A percentile compares a stretch with the other conserved stretches of the same genome.
Conservation (phyloP, 2,329 filamentous ascomycete species). For the Pseudogymnoascus sp. region DNA sequence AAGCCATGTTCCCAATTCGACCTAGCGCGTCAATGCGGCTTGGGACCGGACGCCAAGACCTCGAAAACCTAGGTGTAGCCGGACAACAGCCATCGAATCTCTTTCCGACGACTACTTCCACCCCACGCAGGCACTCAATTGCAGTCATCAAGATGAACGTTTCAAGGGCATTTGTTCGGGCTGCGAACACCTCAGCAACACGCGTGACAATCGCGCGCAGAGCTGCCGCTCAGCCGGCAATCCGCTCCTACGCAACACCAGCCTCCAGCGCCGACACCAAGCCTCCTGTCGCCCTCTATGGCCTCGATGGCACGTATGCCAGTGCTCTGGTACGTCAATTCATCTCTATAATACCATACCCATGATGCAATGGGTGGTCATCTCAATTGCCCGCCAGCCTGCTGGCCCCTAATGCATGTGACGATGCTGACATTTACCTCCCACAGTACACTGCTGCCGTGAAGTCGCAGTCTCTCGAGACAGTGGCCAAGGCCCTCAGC, state of each 20-base stretch:
- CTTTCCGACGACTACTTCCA: constrained; percentile 13
- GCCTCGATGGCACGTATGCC: constrained; percentile 96
- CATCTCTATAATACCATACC: not conserved
- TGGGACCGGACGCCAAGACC: constrained; percentile 8
- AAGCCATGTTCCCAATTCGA: not conserved
- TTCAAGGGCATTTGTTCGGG: constrained; percentile 27
- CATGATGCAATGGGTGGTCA: not conserved
- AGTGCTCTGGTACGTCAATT: constrained; percentile 78
- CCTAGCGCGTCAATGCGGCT: constrained; percentile 6
- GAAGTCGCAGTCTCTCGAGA: constrained; percentile 80
- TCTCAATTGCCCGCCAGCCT: not conserved
- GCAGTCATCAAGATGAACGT: constrained; percentile 26
- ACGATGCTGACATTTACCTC: constrained; percentile 5
- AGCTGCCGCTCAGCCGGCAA: constrained; percentile 49
- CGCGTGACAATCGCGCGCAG: constrained; percentile 24
- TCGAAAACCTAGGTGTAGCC: constrained; percentile 14
- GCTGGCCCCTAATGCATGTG: not conserved
- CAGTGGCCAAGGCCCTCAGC: constrained; percentile 72
- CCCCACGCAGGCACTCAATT: constrained; percentile 21
- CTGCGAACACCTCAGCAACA: constrained; percentile 24
- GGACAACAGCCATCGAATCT: constrained; percentile 11
- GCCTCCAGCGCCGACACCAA: constrained; percentile 55
- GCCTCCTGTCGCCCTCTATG: constrained; percentile 86
- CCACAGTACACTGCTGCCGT: constrained; percentile 86
- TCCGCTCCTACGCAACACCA: constrained; percentile 70